Base-by-base conservation (phyloP, 2,329 filamentous ascomycete genomes). In the Monilinia aucupariae region DNA sequence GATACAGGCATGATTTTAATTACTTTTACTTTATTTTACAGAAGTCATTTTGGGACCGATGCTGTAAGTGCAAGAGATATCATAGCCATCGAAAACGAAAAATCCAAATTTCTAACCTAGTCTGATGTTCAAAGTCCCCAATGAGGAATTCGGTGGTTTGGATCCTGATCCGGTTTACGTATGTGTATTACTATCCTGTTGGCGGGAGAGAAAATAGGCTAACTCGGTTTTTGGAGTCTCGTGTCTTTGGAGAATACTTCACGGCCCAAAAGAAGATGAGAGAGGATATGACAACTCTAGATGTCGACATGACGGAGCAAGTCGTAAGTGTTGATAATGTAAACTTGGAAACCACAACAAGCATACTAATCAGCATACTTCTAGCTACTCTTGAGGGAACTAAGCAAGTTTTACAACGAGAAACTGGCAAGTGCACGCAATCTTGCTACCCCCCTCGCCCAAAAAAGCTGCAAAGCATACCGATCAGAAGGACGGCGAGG, bases 1-100 rank as follows among this genome's bases (percentile, higher is more conserved):
- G 22, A n/a, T 3, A 41, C 2, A 43, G 25, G 1, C 5, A 22
- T 0, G 1, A 45, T 2, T 4, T 4, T 0, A n/a, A 9, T 1
- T 45, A 22, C 2, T 32, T 32, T 8, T 0, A 32, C 15, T 55
- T 15, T 15, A 9, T 3, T 2, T 22, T 27, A 10, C 6, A 55
- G 3, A 55, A 43, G 12, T 1, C 39, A 6, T 30, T 45, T 27
- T 45, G 17, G 3, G 12, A 32, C 6, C 25, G n/a, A 9, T 32
- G 13, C 1, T 43, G 22, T 55, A 45, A 45, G 53, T 22, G 7
- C 3, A n/a, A n/a, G n/a, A 17, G 8, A 12, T 4, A 10, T 47
- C 43, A 47, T n/a, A 22, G 13, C 17, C 20, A 7, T 27, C 15
- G 0, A 1, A n/a, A n/a, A 4, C 6, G 8, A 20, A 1, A 7